A percentile compares a stretch with the other conserved stretches of the same genome.
Evolutionary conservation across 257 asterid genomes (phyloP).

Genomic region (Petunia secreta): DNA sequence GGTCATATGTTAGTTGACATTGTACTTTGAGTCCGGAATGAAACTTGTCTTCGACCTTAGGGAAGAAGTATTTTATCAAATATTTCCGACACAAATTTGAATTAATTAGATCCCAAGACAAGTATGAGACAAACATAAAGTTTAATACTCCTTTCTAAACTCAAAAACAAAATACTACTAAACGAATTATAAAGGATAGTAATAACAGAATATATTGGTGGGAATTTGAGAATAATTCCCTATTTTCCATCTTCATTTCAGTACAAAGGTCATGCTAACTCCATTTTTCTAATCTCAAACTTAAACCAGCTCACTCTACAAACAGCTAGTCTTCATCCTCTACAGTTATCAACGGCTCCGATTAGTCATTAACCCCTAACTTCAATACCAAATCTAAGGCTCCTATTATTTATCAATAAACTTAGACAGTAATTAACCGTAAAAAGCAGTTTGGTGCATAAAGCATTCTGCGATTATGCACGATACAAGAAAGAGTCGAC

Average conservation of each 20-base stretch:
- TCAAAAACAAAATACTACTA: no score
- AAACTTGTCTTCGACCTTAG: no score
- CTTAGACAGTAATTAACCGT: conserved; percentile 17
- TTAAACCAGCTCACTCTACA: neutral
- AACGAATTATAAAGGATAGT: neutral
- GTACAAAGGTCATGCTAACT: neutral
- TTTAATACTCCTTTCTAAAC: no score
- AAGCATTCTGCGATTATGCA: no score
- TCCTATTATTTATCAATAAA: neutral
- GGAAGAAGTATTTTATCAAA: no score
- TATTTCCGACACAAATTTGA: no score
- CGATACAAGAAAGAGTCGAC: no score
- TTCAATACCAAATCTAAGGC: conserved; percentile 24
- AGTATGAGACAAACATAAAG: no score
- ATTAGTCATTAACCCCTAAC: conserved; percentile 23
- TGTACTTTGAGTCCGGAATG: no score
- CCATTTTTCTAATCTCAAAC: neutral
- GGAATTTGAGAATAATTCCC: neutral
- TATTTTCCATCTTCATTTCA: neutral
- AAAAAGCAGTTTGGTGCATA: no score
- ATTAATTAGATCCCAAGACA: no score
- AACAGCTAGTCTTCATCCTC: neutral
- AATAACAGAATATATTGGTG: neutral
- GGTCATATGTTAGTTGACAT: no score
- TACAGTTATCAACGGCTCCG: conserved; percentile 25